Conservation (phyloP, 192 early-diverging fungal genomes). For the Umbelopsis isabellina region DNA sequence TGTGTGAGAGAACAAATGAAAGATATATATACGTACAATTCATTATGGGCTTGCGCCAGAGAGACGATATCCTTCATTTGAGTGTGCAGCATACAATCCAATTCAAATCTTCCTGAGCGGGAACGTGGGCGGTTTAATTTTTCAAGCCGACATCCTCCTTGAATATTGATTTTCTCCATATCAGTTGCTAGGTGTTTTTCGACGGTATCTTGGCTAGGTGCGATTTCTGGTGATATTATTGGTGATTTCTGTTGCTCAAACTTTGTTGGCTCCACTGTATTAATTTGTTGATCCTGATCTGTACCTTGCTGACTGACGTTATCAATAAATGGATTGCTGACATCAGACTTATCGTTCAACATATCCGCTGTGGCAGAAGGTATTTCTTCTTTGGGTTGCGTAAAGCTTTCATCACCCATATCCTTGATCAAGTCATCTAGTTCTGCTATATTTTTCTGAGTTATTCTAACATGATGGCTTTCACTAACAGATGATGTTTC, state of each 20-base stretch:
- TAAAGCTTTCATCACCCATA: not conserved
- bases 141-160: not conserved
- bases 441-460: constrained; percentile 3
- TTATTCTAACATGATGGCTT: not conserved
- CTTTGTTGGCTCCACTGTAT: not conserved
- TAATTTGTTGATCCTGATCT: not conserved
- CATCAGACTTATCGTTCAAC: not conserved
- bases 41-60: not conserved
- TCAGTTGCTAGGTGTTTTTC: not conserved
- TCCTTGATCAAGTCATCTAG: constrained; percentile 1
- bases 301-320: not conserved
- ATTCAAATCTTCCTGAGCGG: not conserved
- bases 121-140: not conserved
- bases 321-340: constrained; percentile 21
- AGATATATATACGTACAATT: not conserved
- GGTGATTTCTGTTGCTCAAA: not conserved
- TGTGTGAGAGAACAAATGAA: not conserved
- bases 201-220: not conserved
- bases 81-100: not conserved
- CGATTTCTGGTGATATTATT: no score
- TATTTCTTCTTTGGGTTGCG: not conserved
- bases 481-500: not conserved
- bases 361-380: not conserved
- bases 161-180: not conserved
- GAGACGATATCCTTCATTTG: not conserved